Evolutionary conservation across 2,329 filamentous ascomycete genomes (phyloP), one percentile per base, ranked within the genome.

Genomic region (Phialemoniopsis sp.): DNA sequence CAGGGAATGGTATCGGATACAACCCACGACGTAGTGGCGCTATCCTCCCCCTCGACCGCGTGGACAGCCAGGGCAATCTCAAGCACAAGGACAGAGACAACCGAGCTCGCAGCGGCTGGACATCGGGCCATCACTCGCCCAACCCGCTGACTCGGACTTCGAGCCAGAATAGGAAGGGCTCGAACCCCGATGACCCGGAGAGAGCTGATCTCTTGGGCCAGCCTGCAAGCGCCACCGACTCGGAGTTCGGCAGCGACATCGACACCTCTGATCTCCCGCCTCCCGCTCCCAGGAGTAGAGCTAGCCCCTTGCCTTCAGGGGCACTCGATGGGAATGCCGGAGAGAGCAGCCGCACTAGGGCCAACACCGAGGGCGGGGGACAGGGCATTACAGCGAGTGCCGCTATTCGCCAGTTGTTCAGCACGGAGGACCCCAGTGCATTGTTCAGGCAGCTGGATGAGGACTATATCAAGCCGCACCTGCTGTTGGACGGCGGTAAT

Each of bases 391-490:
- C 80, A 19, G 87, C 87, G 10, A 77, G 81, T 15, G 85, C 81
- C 21, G 86, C 89, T 0, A 80, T 96, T 42, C 81, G 82, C 41
- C 86, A 91, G 56, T 70, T 98, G 8, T 81, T 95, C 50, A 87
- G 85, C 13, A 78, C 85, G 1, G 89, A 95, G 37, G 93, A 98
- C 59, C 89, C 94, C 33, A 86, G 87, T 9, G 89, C 86, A 34
- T 80, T 94, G 66, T 95, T 98, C 62, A 83, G 82, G 50, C 90
- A 95, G 64, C 69, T 98, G 44, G 93, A 98, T 59, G 93, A 98
- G 62, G 89, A 54, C 39, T 54, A 46, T 38, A 54, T 52, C 43
- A 50, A 49, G 44, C 50, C 50, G 32, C 51, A 47, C 43, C 49
- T 53, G 33, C 45, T 53, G 36, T 46, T 53, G 37, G 50, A 53